Base-by-base conservation (phyloP, 139 green algal genomes). In the Micromonas commoda region DNA sequence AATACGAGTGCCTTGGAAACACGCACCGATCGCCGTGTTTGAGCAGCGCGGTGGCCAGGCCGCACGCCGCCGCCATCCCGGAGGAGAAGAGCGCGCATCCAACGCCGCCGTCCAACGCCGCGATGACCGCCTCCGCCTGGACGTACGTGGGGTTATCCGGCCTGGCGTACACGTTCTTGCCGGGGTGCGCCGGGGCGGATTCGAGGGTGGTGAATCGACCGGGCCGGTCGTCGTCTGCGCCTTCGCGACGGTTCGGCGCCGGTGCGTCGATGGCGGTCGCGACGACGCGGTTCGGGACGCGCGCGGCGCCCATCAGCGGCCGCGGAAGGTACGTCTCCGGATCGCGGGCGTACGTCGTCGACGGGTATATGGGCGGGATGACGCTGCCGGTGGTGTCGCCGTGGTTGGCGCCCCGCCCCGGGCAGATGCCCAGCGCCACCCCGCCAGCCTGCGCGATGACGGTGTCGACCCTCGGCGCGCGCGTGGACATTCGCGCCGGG, bases 291-390 rank as follows among this genome's bases (percentile, higher is more conserved):
- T 57, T 16, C 1, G 0, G 9, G 4, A 53, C 3, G 66, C 66
- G 66, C 66, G 66, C 1, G 2, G 63, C 31, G 26, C 2, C 1
- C 2, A 71, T 9, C 26, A n/a, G n/a, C n/a, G n/a, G n/a, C n/a
- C n/a, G n/a, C n/a, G n/a, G n/a, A n/a, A n/a, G n/a, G 45, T 57
- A 57, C 45, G 45, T 57, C 45, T 57, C 45, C 45, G 45, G 9
- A 33, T 73, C 66, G 3, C 66, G 66, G 16, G 66, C 31, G 33
- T 54, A 73, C 66, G 66, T 73, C 66, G 66, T 73, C 66, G 66
- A 73, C 2, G 66, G 66, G 16, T 53, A 51, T 20, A 73, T 73
- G 2, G 66, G 33, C 1, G 66, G 66, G 32, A 53, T 33, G 66
- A 73, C 26, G 2, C 32, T 24, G 32, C 32, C 63, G 1, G 63